Base-by-base conservation (phyloP, 2,329 filamentous ascomycete genomes). In the Phaeosphaeriaceae sp. region DNA sequence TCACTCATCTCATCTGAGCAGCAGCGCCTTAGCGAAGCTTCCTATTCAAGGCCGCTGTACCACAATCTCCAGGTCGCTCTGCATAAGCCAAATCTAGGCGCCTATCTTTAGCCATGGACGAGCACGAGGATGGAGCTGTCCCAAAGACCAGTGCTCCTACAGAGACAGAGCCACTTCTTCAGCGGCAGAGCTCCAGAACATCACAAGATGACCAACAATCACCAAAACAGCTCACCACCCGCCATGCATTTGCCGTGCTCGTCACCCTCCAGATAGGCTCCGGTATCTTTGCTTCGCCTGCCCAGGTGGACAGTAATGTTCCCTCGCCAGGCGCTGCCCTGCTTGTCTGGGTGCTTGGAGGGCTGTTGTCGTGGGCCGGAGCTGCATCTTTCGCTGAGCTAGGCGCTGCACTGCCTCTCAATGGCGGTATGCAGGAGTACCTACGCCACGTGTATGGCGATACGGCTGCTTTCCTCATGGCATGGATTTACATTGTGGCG, bases 401-500 rank as follows among this genome's bases (percentile, higher is more conserved):
- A 13, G 87, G 87, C 10, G 87, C 86, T 4, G 85, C 86, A 3
- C 85, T 89, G 36, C 86, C 85, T 0, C 84, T 86, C 19, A 86
- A 89, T 80, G 85, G 87, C 4, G 87, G 87, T 17, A 83, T 89
- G 48, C 87, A 89, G 66, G 85, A 86, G 15, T 89, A 87, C 63
- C 80, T 89, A 7, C 81, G 83, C 63, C 83, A 86, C 69, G 84
- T 88, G 33, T 89, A 83, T 60, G 87, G 87, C 27, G 85, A 88
- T 50, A 75, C 85, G 1, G 82, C 83, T 49, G 87, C 86, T n/a
- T 89, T 88, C 65, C 71, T 89, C 5, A 85, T 86, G 6, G 86
- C 86, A 0, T 89, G 87, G 87, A 86, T 86, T 0, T 89, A 87
- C 84, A 83, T 89, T 53, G 81, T 89, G 6, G 85, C 84, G 20